Evolutionary conservation across 1,284 basidiomycete species (phyloP), one percentile per base, ranked within the genome.

Genomic region (Pseudozyma sp.): DNA sequence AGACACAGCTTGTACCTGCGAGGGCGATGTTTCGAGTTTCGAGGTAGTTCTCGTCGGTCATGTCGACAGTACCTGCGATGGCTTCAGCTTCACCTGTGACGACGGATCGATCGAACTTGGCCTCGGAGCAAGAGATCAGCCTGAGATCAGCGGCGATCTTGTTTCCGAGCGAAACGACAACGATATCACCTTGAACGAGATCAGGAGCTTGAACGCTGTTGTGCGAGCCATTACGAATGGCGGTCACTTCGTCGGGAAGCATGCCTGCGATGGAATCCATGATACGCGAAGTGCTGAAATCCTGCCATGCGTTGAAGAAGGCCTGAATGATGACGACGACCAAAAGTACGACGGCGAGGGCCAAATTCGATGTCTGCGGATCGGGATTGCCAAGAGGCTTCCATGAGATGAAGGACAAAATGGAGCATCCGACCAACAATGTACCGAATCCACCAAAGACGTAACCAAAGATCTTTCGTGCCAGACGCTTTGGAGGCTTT

Each of bases 121-220:
- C 84, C 73, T 91, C 89, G 5, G 85, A 81, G 48, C 81, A 82
- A 83, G 87, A 80, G 52, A 76, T 60, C 13, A 76, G 21, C 21
- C 78, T 61, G 34, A 90, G 83, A 53, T 88, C 87, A 6, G 87
- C 86, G 0, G 90, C 89, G n/a, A 85, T 70, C 56, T 81, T 82
- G 52, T 69, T 62, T 3, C 89, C 89, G 65, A 89, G 77, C 13
- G 81, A 73, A 39, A 87, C 58, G 42, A 80, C 62, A 45, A 92
- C 90, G 48, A 92, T 78, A 80, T 92, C 91, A 21, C 91, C 91
- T 76, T 89, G 89, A 40, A 92, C 91, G 1, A 92, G 86, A 19
- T 89, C 88, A 9, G 89, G 87, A 10, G 90, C 90, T 36, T 90
- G 89, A 56, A 91, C 87, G 7, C 87, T 88, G 39, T 83, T 81